Evolutionary conservation across 2,329 filamentous ascomycete species (phyloP), one percentile per base, ranked within the genome.

Genomic region (Aspergillus vadensis): DNA sequence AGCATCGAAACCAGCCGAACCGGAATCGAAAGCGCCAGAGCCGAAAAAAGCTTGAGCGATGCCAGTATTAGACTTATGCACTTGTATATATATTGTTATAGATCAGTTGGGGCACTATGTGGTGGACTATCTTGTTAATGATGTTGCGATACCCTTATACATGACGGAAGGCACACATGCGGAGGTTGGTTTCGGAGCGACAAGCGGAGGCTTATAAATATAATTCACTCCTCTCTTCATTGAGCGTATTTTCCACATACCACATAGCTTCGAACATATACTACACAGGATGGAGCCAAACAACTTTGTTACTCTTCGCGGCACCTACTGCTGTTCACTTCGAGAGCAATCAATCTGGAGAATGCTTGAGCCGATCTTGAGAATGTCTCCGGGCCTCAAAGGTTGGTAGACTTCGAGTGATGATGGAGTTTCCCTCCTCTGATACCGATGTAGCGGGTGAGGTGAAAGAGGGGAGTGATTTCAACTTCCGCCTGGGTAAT

Each of bases 261-360:
- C 19, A 25, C 23, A 57, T 41, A 57, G 6, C 19, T 19, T 36
- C 17, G 39, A 60, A 25, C 23, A 7, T n/a, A 21, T 27, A 17
- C 2, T 36, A 36, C n/a, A n/a, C 6, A 32, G 8, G 5, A 67
- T 63, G 65, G 44, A 60, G 10, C 19, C 15, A 4, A 54, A 41
- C n/a, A 15, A 23, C 0, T 5, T 14, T 2, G 41, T 44, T 19
- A 17, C 47, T 32, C 23, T 63, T 15, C 55, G 27, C n/a, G 64
- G 66, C 1, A 58, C 59, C n/a, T 81, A 81, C 68, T 79, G 76
- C 65, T 69, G 72, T n/a, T 72, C 70, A 15, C 74, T 82, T 12
- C 74, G 75, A 12, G 66, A 69, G 30, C 76, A 76, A 21, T 66
- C 73, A 5, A 71, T 79, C 30, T 79, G 77, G 74, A 68, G 67